These are phyloP conservation scores for Ceratocystis cacaofunesta DNA, from an alignment of 2,329 filamentous ascomycete genomes.

Conservation along the genomic window DNA sequence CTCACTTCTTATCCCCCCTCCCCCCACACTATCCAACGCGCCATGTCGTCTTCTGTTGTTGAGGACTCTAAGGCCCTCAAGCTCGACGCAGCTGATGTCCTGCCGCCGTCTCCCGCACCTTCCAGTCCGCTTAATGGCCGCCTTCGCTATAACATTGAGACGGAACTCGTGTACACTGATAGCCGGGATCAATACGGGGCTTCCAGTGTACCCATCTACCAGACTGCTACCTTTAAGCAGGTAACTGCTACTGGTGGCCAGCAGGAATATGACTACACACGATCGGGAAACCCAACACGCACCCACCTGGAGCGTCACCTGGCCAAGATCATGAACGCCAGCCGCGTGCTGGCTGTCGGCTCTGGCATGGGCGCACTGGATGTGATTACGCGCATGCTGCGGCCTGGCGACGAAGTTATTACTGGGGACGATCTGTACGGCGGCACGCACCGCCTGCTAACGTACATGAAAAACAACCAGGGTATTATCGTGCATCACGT, in stretches of 20 bases:
- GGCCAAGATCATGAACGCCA: conserved; percentile 97
- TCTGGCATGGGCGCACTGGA: conserved; percentile 96
- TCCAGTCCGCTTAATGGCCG: conserved; percentile 76
- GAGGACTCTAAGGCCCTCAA: conserved; percentile 30
- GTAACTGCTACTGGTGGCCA: conserved; percentile 61
- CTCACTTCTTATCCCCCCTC: not conserved
- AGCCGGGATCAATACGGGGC: conserved; percentile 93
- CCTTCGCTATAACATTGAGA: conserved; percentile 78
- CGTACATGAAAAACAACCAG: conserved; percentile 76
- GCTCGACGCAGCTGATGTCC: conserved; percentile 56
- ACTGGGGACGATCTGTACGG: conserved; percentile 96
- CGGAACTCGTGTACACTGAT: conserved; percentile 92
- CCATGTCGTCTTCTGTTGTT: conserved; percentile 20
- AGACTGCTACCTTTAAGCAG: conserved; percentile 97
- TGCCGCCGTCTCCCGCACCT: conserved; percentile 83
- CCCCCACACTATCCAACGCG: not conserved
- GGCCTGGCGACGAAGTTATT: conserved; percentile 90
- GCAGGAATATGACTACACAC: conserved; percentile 92
- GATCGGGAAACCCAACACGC: conserved; percentile 90
- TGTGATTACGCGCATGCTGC: conserved; percentile 80
- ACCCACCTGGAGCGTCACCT: conserved; percentile 92
- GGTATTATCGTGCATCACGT: conserved; percentile 93
- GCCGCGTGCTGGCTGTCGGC: conserved; percentile 78
- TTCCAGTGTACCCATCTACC: conserved; percentile 93
- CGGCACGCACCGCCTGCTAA: conserved; percentile 83